Percentiles rank a stretch among this genome's conserved stretches.
Evolutionary conservation across 805 yeast species (phyloP).

Genomic region (Yamadazyma scolyti): DNA sequence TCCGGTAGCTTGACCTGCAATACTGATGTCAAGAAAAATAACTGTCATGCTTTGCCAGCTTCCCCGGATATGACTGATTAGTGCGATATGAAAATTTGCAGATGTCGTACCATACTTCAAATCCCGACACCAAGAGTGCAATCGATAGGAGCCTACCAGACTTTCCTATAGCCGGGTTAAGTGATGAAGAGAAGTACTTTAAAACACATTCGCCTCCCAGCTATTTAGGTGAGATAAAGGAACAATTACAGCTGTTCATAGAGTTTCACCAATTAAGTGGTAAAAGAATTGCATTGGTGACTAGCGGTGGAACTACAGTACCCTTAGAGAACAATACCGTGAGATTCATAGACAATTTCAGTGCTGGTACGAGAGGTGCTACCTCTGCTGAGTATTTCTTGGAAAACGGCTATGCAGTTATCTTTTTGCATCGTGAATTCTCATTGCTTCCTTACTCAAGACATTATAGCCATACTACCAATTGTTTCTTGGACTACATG

Average conservation of each 20-base stretch:
- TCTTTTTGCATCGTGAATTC: constrained; percentile 89
- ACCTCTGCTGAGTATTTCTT: constrained; percentile 90
- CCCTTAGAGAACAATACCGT: constrained; percentile 97
- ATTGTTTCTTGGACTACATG: constrained; percentile 84
- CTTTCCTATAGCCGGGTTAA: constrained; percentile 69
- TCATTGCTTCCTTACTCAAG: constrained; percentile 91
- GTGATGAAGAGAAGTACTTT: constrained; percentile 78
- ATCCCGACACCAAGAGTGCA: constrained; percentile 68
- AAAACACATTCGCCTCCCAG: constrained; percentile 66
- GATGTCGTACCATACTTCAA: constrained; percentile 53
- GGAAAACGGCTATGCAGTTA: constrained; percentile 84
- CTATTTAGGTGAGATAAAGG: constrained; percentile 61
- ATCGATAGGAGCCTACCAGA: constrained; percentile 75
- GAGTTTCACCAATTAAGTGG: constrained; percentile 45
- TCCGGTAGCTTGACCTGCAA: constrained; percentile 14
- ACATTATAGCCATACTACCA: constrained; percentile 78
- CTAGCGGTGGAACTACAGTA: constrained; percentile 97
- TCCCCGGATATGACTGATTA: not conserved
- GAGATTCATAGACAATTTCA: constrained; percentile 91
- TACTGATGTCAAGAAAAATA: constrained; percentile 17
- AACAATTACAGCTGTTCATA: constrained; percentile 60
- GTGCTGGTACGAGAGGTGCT: constrained; percentile 98
- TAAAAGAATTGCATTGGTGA: constrained; percentile 70
- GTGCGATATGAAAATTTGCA: not conserved
- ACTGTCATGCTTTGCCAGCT: not conserved